Evolutionary conservation across 2,329 filamentous ascomycete species (phyloP), one percentile per base, ranked within the genome.

Genomic region (Penicillium sp.): DNA sequence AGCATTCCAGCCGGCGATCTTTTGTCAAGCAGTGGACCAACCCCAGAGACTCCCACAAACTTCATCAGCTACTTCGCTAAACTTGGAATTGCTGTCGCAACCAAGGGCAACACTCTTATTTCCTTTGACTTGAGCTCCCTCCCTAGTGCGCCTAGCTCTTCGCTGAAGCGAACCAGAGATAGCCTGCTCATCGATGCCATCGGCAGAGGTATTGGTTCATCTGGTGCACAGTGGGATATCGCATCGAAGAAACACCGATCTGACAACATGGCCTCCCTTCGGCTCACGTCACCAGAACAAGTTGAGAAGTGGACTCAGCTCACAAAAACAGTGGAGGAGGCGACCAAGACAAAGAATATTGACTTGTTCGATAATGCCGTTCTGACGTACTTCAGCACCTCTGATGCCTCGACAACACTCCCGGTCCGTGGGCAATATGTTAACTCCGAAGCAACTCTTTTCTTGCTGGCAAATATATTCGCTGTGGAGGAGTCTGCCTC

Each of bases 61-160:
- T 77, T 79, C 55, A 66, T 79, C 48, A 72, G 72, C 35, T 78
- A 78, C 59, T 79, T 76, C 47, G 69, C 75, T 14, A 76, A 78
- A 46, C 68, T 78, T 22, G 72, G 73, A 22, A 68, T 78, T 42
- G 72, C 74, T 13, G 67, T 80, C 24, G 78, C 75, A 13, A 69
- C 70, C 18, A 72, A 72, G 47, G 73, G 74, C 43, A 74, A 71
- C 37, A 72, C 72, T 5, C 63, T 80, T n/a, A 62, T 79, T 43
- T 74, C 74, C 5, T 76, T 79, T 50, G 78, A 80, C 54, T 60
- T 80, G 44, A 72, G 66, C 38, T 64, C 71, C 24, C 62, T 72
- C 18, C 61, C 72, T 46, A 66, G 59, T 31, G 60, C 66, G 10
- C 61, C 63, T 4, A 67, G 64, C 7, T 60, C 64, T 16, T 71